These are phyloP conservation scores for Xerocomus tenax DNA, from an alignment of 1,284 basidiomycete species.

Conservation along the genomic window DNA sequence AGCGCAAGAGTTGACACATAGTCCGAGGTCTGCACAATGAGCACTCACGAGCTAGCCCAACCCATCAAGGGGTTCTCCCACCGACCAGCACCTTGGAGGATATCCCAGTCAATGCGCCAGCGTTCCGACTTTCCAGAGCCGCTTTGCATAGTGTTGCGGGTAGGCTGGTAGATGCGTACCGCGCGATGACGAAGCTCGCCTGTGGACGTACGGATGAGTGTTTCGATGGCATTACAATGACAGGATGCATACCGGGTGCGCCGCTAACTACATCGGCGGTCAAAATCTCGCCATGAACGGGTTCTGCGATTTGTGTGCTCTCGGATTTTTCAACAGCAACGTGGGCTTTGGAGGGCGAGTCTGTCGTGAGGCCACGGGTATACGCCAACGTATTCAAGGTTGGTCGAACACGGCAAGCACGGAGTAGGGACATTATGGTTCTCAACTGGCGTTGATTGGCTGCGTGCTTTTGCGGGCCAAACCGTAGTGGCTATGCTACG, in stretches of 20 bases:
- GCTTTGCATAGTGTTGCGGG: conserved; percentile 93
- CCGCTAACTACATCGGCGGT: conserved; percentile 73
- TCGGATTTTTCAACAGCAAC: conserved; percentile 23
- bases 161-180: conserved; percentile 90
- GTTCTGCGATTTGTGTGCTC: conserved; percentile 29
- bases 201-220: conserved; percentile 27
- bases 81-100: conserved; percentile 76
- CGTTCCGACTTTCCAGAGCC: conserved; percentile 78
- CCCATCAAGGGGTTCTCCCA: conserved; percentile 99
- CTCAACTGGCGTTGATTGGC: neutral
- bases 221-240: neutral
- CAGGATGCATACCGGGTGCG: conserved; percentile 53
- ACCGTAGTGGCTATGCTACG: neutral
- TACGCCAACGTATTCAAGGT: conserved; percentile 16
- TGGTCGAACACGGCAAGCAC: conserved; percentile 30
- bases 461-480: neutral
- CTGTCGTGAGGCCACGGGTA: conserved; percentile 19
- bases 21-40: neutral
- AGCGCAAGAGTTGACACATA: conserved; percentile 2
- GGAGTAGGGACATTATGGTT: conserved; percentile 38
- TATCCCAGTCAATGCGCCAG: conserved; percentile 96
- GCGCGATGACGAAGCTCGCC: conserved; percentile 79
- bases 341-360: conserved; percentile 20
- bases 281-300: conserved; percentile 48
- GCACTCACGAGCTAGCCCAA: conserved; percentile 82